phyloP scores from a whole-genome alignment of 2,329 filamentous ascomycete genomes.

The Colletotrichum lupini region DNA sequence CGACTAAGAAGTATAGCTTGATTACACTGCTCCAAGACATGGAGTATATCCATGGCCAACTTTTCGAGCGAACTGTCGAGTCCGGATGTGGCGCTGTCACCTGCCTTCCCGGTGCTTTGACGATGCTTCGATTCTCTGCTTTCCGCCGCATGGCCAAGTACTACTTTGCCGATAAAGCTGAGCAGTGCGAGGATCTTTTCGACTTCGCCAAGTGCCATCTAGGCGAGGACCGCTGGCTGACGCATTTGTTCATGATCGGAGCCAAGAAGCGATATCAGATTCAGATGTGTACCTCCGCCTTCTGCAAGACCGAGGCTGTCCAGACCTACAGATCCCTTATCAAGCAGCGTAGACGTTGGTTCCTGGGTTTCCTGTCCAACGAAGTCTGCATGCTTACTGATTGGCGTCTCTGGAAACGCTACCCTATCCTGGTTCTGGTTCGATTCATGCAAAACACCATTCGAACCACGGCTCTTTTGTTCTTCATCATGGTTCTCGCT shows the following conservation, averaged over 20 bases:
- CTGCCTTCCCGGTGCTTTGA: slow-evolving; percentile 93
- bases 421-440: slow-evolving; percentile 86
- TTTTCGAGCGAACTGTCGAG: slow-evolving; percentile 95
- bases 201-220: slow-evolving; percentile 96
- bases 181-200: slow-evolving; percentile 94
- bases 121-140: slow-evolving; percentile 94
- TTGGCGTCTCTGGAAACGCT: slow-evolving; percentile 88
- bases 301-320: slow-evolving; percentile 98
- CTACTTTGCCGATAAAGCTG: slow-evolving; percentile 97
- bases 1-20: slow-evolving; percentile 86
- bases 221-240: slow-evolving; percentile 96
- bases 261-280: slow-evolving; percentile 95
- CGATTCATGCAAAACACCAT: slow-evolving; percentile 98
- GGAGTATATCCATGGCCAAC: slow-evolving; percentile 97
- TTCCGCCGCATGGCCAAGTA: slow-evolving; percentile 98
- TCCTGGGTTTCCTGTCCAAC: slow-evolving; percentile 96
- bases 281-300: slow-evolving; percentile 96
- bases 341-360: slow-evolving; percentile 97
- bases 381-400: slow-evolving; percentile 99
- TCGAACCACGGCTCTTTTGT: slow-evolving; percentile 90
- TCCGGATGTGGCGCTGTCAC: slow-evolving; percentile 95
- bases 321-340: slow-evolving; percentile 86
- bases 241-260: slow-evolving; percentile 98
- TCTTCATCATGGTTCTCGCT: slow-evolving; percentile 92
- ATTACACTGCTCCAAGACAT: slow-evolving; percentile 96